phyloP scores from a whole-genome alignment of 179 eudicot species.

The Kewa caespitosa region DNA sequence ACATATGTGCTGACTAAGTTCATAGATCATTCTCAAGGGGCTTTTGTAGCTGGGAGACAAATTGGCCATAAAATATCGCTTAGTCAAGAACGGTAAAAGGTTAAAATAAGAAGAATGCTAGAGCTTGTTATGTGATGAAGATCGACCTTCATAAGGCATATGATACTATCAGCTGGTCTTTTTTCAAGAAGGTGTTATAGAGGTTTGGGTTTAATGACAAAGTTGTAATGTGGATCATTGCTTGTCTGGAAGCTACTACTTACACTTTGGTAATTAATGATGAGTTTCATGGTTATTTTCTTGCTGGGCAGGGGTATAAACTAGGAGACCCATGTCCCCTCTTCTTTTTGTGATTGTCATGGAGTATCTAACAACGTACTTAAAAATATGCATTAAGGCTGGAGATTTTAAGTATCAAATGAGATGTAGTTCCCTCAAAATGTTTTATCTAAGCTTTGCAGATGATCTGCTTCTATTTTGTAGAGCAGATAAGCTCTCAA shows the following conservation, averaged over 20 bases:
- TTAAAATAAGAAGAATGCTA: neutral
- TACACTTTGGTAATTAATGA: neutral
- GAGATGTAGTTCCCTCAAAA: neutral
- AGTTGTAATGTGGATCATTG: neutral
- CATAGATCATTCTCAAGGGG: neutral
- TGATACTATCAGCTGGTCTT: neutral
- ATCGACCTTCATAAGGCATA: neutral
- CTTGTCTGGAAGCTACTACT: neutral
- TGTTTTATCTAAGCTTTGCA: neutral
- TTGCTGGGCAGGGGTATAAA: neutral
- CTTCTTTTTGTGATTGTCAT: neutral
- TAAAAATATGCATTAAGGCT: neutral
- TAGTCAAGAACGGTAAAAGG: neutral
- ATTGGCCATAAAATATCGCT: neutral
- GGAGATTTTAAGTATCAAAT: neutral
- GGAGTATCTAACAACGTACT: neutral
- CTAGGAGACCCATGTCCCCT: too few relatives aligned
- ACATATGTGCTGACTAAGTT: neutral
- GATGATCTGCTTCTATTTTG: conserved; percentile 6
- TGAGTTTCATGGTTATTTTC: neutral
- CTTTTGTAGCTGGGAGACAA: neutral
- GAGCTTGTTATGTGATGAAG: neutral
- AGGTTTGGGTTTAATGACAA: neutral
- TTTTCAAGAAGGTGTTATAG: neutral
- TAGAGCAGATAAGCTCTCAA: neutral